These are phyloP conservation scores for Favolaschia claudopus DNA, from an alignment of 768 basidiomycete genomes.

Conservation along the genomic window DNA sequence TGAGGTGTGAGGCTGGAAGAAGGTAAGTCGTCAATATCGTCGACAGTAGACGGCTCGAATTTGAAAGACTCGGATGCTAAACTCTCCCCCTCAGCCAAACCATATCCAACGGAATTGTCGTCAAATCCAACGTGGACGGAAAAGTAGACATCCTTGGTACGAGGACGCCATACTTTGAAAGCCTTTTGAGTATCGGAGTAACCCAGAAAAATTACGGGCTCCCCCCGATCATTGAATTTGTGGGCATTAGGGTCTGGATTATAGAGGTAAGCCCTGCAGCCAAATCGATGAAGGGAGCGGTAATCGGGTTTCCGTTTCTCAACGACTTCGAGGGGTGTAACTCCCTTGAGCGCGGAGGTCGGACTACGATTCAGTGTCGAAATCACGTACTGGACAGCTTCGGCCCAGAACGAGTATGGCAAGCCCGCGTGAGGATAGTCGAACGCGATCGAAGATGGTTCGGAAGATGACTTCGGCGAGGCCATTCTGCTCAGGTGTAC, in stretches of 20 bases:
- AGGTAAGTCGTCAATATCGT: neutral
- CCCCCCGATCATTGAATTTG: no score
- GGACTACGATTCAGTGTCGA: slow-evolving; percentile 40
- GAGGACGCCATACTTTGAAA: no score
- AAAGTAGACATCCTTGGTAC: no score
- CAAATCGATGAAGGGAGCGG: neutral
- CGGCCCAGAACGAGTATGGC: slow-evolving; percentile 38
- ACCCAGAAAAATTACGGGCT: no score
- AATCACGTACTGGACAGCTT: slow-evolving; percentile 34
- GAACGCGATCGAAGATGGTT: slow-evolving; percentile 26
- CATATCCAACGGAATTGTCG: no score
- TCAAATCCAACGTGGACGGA: no score
- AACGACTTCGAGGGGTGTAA: slow-evolving; percentile 27
- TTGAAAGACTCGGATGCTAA: no score
- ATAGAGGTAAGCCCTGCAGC: no score
- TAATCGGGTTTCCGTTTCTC: neutral
- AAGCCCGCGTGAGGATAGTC: slow-evolving; percentile 24
- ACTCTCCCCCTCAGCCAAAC: no score
- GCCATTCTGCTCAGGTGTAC: slow-evolving; percentile 40
- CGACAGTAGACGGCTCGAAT: neutral
- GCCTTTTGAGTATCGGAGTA: no score
- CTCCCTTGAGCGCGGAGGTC: slow-evolving; percentile 28
- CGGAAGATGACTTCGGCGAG: slow-evolving; percentile 37
- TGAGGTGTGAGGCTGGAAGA: slow-evolving; percentile 2
- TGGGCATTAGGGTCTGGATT: no score